Base-by-base conservation (phyloP, 2,329 filamentous ascomycete genomes). In the Xylariales sp. region DNA sequence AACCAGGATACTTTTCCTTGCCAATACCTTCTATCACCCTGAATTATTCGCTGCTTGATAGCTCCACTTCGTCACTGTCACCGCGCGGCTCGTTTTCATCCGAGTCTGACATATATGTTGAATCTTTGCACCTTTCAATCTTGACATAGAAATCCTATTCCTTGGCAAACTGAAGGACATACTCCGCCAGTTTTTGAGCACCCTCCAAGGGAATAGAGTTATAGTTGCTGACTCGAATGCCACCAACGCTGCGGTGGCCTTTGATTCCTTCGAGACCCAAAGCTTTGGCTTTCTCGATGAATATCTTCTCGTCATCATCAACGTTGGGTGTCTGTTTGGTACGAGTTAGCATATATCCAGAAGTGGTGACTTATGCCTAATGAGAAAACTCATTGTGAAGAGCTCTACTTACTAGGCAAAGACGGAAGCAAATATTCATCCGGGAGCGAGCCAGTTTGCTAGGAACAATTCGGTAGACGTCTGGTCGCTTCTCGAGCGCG, bases 371-470 rank as follows among this genome's bases (percentile, higher is more conserved):
- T n/a, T n/a, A n/a, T n/a, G n/a, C n/a, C n/a, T n/a, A n/a, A n/a
- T n/a, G n/a, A n/a, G n/a, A n/a, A n/a, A n/a, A n/a, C n/a, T n/a
- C n/a, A n/a, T n/a, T n/a, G n/a, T n/a, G n/a, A n/a, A n/a, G 19
- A 30, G 13, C 13, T 6, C 5, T 24, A 44, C 60, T 41, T 52
- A 64, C 70, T 55, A 68, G 70, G 47, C 51, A 69, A 14, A 95
- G 74, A 13, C 89, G 72, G 73, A 96, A 96, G 72, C 89, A 96
- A 41, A 97, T 86, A 64, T 97, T 97, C 85, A 97, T 95, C 39
- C 88, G 73, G 51, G 87, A 95, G 40, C 90, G 83, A 4, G 76
- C 84, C 16, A 69, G 68, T 64, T 85, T 85, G 49, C 85, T 75
- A 0, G 89, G 88, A 0, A 96, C 81, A 21, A 96, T 61, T 41